phyloP scores from a whole-genome alignment of 2,329 filamentous ascomycete species.

The Talaromyces albobiverticillius region DNA sequence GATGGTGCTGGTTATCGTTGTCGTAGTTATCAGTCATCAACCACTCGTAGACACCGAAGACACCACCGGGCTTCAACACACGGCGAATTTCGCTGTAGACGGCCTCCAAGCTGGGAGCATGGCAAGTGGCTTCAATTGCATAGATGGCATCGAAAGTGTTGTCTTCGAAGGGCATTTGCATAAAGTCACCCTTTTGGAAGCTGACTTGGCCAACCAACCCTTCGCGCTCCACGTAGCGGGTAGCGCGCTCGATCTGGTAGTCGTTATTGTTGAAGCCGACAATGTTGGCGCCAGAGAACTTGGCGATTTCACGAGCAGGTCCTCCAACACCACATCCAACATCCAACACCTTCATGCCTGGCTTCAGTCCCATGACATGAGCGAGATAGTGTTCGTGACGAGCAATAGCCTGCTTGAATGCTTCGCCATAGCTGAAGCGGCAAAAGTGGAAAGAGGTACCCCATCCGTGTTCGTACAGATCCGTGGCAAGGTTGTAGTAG shows the following conservation, averaged over 20 bases:
- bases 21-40: constrained; percentile 96
- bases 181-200: constrained; percentile 96
- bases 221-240: constrained; percentile 76
- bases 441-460: constrained; percentile 97
- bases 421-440: constrained; percentile 81
- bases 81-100: constrained; percentile 95
- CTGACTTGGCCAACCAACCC: constrained; percentile 73
- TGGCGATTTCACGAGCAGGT: constrained; percentile 91
- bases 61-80: constrained; percentile 90
- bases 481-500: constrained; percentile 97
- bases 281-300: constrained; percentile 87
- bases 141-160: constrained; percentile 94
- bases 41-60: constrained; percentile 98
- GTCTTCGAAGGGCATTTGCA: constrained; percentile 96
- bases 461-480: constrained; percentile 97
- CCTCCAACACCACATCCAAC: constrained; percentile 97
- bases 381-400: constrained; percentile 98
- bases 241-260: constrained; percentile 97
- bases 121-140: constrained; percentile 94
- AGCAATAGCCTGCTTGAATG: constrained; percentile 86
- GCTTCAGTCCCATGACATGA: constrained; percentile 78
- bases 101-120: constrained; percentile 84
- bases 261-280: constrained; percentile 98
- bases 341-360: constrained; percentile 86
- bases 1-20: constrained; percentile 80